Evolutionary conservation across 73 alveolate genomes (phyloP).

Genomic region (Stentor coeruleus): DNA sequence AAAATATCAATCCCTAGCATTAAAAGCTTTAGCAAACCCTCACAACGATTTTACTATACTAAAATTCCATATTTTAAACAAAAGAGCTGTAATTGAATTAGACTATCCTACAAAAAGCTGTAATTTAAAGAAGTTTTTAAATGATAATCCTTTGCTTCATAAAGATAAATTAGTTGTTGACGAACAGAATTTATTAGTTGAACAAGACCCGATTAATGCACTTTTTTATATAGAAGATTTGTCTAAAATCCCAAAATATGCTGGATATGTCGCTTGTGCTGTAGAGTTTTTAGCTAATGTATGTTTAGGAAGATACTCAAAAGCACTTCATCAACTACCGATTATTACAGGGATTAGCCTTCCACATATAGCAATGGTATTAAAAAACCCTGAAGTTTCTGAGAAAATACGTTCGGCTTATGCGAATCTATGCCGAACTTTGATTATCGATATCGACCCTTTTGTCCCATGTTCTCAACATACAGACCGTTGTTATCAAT

Average conservation of each 20-base stretch:
- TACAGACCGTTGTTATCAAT: neutral
- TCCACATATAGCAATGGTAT: neutral
- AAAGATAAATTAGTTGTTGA: neutral
- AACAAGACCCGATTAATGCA: neutral
- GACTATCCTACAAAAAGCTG: neutral
- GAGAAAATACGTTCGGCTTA: neutral
- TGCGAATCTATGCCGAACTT: conserved; percentile 11
- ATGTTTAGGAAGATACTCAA: neutral
- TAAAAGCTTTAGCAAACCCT: neutral
- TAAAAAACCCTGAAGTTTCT: neutral
- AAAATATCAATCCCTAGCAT: neutral
- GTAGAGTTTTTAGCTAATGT: neutral
- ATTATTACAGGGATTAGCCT: neutral
- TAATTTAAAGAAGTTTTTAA: neutral
- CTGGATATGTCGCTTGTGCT: neutral
- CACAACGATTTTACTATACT: neutral
- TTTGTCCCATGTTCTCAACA: neutral
- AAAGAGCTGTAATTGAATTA: conserved; percentile 1
- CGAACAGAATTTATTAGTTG: neutral
- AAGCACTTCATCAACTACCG: neutral
- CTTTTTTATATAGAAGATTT: neutral
- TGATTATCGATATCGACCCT: conserved; percentile 15
- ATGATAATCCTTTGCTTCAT: neutral
- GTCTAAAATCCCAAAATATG: neutral
- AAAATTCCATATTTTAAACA: neutral